Conservation (phyloP, 768 basidiomycete species). For the Omphalotus guepiniiformis region DNA sequence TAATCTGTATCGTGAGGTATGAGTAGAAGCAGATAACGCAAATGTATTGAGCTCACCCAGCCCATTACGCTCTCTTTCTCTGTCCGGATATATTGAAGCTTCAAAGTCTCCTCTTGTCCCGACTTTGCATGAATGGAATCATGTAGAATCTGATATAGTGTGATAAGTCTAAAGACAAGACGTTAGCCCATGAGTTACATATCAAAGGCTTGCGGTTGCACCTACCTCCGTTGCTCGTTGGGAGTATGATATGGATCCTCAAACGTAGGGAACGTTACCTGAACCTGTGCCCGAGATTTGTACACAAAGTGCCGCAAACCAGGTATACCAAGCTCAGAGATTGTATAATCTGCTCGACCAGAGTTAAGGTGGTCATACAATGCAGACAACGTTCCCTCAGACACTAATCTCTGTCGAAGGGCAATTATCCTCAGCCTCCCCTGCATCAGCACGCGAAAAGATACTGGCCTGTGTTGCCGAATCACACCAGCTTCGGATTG, state of each 20-base stretch:
- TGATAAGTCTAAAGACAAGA: no score
- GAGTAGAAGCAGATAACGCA: neutral
- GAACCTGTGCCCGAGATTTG: slow-evolving; percentile 86
- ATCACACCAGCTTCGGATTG: slow-evolving; percentile 75
- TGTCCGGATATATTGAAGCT: slow-evolving; percentile 83
- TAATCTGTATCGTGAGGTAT: slow-evolving; percentile 53
- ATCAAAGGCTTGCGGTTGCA: neutral
- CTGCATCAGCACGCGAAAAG: neutral
- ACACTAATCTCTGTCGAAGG: slow-evolving; percentile 53
- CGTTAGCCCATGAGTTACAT: no score
- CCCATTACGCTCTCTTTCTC: slow-evolving; percentile 88
- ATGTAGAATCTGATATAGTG: slow-evolving; percentile 83
- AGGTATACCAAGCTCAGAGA: slow-evolving; percentile 78
- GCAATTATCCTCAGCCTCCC: neutral
- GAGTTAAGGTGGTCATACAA: slow-evolving; percentile 44
- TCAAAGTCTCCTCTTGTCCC: slow-evolving; percentile 70
- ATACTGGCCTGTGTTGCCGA: slow-evolving; percentile 51
- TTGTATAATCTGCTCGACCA: slow-evolving; percentile 55
- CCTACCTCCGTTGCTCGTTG: slow-evolving; percentile 58
- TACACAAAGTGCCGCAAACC: slow-evolving; percentile 94
- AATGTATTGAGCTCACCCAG: slow-evolving; percentile 61
- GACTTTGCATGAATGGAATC: slow-evolving; percentile 91
- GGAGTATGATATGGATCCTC: slow-evolving; percentile 77
- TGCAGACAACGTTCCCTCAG: slow-evolving; percentile 51
- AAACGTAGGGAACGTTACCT: slow-evolving; percentile 81